A percentile compares a stretch with the other conserved stretches of the same genome.
phyloP scores from a whole-genome alignment of 108 stramenopile species.

The Mediolabrus comicus region DNA sequence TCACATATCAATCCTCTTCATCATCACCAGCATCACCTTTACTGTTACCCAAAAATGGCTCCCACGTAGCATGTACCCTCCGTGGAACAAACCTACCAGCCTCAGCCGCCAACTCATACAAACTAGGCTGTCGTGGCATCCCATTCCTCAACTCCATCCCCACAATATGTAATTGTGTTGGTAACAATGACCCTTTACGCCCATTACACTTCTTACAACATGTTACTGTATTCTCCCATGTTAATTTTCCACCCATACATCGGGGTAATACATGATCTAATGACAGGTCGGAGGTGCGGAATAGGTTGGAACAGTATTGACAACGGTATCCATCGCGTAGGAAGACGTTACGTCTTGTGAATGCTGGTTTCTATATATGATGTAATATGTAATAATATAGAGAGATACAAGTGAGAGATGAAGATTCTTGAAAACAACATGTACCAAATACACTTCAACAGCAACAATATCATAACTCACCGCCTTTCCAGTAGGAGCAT shows the following conservation, averaged over 20 bases:
- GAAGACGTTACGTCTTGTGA: conserved; percentile 86
- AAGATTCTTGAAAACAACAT: background rate
- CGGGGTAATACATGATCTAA: conserved; percentile 82
- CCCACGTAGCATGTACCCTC: no score
- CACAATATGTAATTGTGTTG: conserved; percentile 44
- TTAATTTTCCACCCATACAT: conserved; percentile 65
- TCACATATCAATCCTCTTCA: no score
- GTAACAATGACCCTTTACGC: conserved; percentile 63
- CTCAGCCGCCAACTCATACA: no score
- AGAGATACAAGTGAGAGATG: background rate
- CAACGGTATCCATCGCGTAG: conserved; percentile 83
- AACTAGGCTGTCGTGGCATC: conserved; percentile 55
- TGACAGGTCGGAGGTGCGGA: conserved; percentile 71
- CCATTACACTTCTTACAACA: conserved; percentile 81
- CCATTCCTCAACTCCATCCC: conserved; percentile 64
- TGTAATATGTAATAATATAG: background rate
- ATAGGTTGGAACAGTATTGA: conserved; percentile 74
- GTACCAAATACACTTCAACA: background rate
- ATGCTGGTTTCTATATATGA: conserved; percentile 53
- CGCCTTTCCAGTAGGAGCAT: conserved; percentile 51
- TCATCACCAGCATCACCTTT: no score
- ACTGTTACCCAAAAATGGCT: no score
- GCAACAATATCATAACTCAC: conserved; percentile 4
- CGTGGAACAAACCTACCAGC: no score
- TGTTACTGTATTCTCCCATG: conserved; percentile 83